phyloP scores from a whole-genome alignment of 169 alveolate species.

The Plasmodium yoelii region DNA sequence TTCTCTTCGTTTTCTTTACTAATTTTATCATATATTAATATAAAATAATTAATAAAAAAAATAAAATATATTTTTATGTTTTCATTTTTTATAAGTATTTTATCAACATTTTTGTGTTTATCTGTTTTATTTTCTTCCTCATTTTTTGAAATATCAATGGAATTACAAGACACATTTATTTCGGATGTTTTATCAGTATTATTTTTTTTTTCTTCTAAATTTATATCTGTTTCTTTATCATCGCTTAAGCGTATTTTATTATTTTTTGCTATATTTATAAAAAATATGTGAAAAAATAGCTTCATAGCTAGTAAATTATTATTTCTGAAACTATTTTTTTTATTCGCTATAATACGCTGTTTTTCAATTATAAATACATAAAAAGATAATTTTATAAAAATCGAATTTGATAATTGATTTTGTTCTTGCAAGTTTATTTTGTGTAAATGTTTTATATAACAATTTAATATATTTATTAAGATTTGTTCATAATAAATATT shows the following conservation, averaged over 20 bases:
- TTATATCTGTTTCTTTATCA: background rate
- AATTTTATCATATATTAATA: constrained; percentile 4
- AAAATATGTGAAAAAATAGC: constrained; percentile 38
- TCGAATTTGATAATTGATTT: background rate
- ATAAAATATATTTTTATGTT: constrained; percentile 18
- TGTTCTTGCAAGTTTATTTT: background rate
- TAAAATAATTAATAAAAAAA: constrained; percentile 59
- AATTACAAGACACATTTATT: background rate
- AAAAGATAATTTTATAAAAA: constrained; percentile 52
- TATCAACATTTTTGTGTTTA: background rate
- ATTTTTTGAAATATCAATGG: background rate
- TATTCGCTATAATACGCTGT: background rate
- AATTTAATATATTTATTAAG: constrained; percentile 22
- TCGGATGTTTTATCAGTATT: background rate
- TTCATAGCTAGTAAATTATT: constrained; percentile 6
- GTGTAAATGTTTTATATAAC: constrained; percentile 32
- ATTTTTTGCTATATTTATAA: constrained; percentile 1
- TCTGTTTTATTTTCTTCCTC: background rate
- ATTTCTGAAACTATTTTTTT: background rate
- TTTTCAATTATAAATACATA: constrained; percentile 20
- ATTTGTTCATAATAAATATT: constrained; percentile 35
- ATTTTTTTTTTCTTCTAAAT: background rate
- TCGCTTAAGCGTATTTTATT: too few species aligned
- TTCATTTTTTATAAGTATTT: background rate
- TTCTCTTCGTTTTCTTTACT: constrained; percentile 13